phyloP scores from a whole-genome alignment of 179 eudicot species.

The Beta lomatogona region DNA sequence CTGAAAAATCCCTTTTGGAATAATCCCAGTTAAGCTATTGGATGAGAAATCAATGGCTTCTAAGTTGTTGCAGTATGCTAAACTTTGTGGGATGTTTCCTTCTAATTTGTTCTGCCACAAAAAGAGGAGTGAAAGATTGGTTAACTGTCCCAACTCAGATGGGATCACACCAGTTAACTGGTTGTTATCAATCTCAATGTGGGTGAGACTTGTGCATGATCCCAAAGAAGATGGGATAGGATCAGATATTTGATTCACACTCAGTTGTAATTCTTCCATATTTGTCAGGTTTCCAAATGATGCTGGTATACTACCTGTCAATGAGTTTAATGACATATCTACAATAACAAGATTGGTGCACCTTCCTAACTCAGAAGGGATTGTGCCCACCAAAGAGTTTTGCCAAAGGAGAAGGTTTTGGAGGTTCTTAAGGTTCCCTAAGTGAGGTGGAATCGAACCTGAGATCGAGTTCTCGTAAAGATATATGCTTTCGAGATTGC shows the following conservation, averaged over 20 bases:
- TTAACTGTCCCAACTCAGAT: slow-evolving; percentile 59
- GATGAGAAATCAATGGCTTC: slow-evolving; percentile 78
- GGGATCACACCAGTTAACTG: slow-evolving; percentile 76
- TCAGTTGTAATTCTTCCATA: slow-evolving; percentile 74
- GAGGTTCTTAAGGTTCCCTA: slow-evolving; percentile 61
- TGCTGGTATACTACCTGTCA: slow-evolving; percentile 68
- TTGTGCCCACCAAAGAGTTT: slow-evolving; percentile 67
- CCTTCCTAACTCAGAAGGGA: slow-evolving; percentile 68
- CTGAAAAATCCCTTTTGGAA: slow-evolving; percentile 70
- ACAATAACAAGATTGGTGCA: slow-evolving; percentile 49
- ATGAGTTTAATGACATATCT: slow-evolving; percentile 72
- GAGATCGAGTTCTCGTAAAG: slow-evolving; percentile 78
- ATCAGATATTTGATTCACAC: slow-evolving; percentile 76
- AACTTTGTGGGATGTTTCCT: slow-evolving; percentile 66
- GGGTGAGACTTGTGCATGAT: slow-evolving; percentile 62
- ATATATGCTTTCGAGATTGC: slow-evolving; percentile 58
- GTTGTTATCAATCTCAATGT: slow-evolving; percentile 86
- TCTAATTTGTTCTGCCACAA: slow-evolving; percentile 82
- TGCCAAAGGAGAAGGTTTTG: slow-evolving; percentile 81
- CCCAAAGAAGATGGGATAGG: slow-evolving; percentile 68
- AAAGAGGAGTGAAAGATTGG: slow-evolving; percentile 59
- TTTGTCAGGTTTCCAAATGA: slow-evolving; percentile 59
- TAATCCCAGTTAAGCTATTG: slow-evolving; percentile 65
- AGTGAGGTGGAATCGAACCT: slow-evolving; percentile 62
- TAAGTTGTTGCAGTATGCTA: slow-evolving; percentile 52